Base-by-base conservation (phyloP, 768 basidiomycete genomes). In the Daedalea quercina region DNA sequence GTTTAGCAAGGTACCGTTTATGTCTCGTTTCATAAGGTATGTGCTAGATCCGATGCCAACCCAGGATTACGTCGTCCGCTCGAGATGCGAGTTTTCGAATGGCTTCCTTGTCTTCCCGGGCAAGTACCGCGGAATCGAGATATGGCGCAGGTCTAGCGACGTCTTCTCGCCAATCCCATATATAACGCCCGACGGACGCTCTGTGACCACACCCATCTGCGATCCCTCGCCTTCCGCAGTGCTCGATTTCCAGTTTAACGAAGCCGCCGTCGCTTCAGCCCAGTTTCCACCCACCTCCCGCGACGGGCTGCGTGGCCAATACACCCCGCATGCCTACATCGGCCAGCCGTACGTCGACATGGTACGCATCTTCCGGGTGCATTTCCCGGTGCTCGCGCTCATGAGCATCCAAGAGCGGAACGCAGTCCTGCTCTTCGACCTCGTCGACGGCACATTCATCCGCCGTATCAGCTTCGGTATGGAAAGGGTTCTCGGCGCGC, bases 311-410 rank as follows among this genome's bases (percentile, higher is more conserved):
- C 58, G 63, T 13, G 58, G 60, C 1, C 47, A 54, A 12, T 62
- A 57, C 51, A 26, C 54, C 12, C 63, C 63, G 1, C 60, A 64
- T 41, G 60, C 55, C 11, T 62, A 56, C 57, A 37, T 64, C 44
- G 57, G 54, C 23, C 44, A 44, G 19, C 51, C 55, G 12, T 52
- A 48, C 34, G 44, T 58, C 24, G 52, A 54, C 22, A 44, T 50
- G 13, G 44, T 59, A 24, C 58, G 57, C 41, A 42, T 56, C 40
- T 51, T 49, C 47, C 54, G 58, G n/a, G 19, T 59, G 24, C 41
- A 31, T 15, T 57, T 47, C 23, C 59, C 60, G 7, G 37, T 56
- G 25, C 48, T 59, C n/a, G 55, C 55, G 1, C 43, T 54, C 22
- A 44, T 55, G 15, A 51, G 53, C 34, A 47, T 37, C 40, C 48